Conservation (phyloP, 1,139 yeast genomes). For the Dujonia santamariae region DNA sequence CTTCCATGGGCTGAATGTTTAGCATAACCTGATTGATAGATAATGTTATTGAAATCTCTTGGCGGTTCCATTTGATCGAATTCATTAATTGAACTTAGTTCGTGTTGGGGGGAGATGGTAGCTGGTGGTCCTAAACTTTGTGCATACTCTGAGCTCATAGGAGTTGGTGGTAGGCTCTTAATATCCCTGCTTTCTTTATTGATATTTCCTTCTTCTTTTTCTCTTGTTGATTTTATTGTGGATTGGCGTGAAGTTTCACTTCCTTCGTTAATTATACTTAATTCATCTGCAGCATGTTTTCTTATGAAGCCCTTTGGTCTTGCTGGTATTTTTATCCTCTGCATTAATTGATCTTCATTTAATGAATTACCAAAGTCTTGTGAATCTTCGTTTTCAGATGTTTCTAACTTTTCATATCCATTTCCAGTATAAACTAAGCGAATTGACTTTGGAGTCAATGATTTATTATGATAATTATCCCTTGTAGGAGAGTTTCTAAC, state of each 20-base stretch:
- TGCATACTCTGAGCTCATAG: conserved; percentile 4
- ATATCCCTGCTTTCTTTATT: neutral
- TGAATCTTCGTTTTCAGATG: conserved; percentile 25
- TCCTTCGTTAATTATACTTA: conserved; percentile 44
- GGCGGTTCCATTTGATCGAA: no score
- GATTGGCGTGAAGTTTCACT: conserved; percentile 28
- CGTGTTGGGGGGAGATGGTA: conserved; percentile 3
- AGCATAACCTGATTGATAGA: neutral
- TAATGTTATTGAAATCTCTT: neutral
- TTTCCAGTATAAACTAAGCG: conserved; percentile 36
- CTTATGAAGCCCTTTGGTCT: conserved; percentile 6
- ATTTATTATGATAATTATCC: no score
- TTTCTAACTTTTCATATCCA: conserved; percentile 35
- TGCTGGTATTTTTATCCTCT: conserved; percentile 5
- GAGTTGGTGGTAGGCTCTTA: conserved; percentile 4
- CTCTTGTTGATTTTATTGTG: conserved; percentile 18
- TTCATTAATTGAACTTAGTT: no score
- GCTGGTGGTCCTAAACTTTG: conserved; percentile 5
- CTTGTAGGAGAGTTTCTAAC: conserved; percentile 10
- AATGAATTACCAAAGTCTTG: conserved; percentile 8
- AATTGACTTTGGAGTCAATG: conserved; percentile 11
- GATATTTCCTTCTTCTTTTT: conserved; percentile 1
- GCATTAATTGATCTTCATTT: conserved; percentile 3
- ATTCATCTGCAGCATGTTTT: conserved; percentile 23
- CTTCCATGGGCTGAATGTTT: neutral